Percentiles rank a stretch among this genome's conserved stretches.
Evolutionary conservation across 1,284 basidiomycete genomes (phyloP).

Genomic region (Puccinia polysora): DNA sequence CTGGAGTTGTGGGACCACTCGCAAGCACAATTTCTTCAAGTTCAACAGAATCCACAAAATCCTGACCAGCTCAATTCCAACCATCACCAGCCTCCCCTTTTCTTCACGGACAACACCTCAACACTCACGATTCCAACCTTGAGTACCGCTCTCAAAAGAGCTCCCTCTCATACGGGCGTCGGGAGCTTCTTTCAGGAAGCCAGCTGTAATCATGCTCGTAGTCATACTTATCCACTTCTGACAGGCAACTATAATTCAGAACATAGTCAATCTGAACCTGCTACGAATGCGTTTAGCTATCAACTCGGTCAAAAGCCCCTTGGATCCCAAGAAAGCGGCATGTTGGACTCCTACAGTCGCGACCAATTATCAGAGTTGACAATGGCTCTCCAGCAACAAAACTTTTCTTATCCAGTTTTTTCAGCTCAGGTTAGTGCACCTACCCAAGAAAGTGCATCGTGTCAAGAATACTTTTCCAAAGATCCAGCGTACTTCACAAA

Average conservation of each 20-base stretch:
- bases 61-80: background rate
- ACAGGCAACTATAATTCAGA: background rate
- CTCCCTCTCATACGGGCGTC: background rate
- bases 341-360: background rate
- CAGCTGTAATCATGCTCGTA: background rate
- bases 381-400: conserved; percentile 13
- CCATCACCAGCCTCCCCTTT: background rate
- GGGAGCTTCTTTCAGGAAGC: conserved; percentile 4
- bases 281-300: background rate
- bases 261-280: background rate
- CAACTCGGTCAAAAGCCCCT: background rate
- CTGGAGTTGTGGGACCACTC: conserved; percentile 2
- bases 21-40: background rate
- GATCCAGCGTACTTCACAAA: background rate
- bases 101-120: background rate
- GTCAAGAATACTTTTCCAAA: background rate
- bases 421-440: conserved; percentile 20
- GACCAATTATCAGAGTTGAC: conserved; percentile 14
- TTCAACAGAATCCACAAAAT: conserved; percentile 8
- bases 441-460: background rate
- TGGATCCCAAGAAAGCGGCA: no score
- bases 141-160: conserved; percentile 11
- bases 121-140: background rate
- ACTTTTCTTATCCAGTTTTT: conserved; percentile 15
- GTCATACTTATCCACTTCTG: conserved; percentile 28